Conservation (phyloP, 176 grass and related monocot species). For the Miscanthus lutarioriparius region DNA sequence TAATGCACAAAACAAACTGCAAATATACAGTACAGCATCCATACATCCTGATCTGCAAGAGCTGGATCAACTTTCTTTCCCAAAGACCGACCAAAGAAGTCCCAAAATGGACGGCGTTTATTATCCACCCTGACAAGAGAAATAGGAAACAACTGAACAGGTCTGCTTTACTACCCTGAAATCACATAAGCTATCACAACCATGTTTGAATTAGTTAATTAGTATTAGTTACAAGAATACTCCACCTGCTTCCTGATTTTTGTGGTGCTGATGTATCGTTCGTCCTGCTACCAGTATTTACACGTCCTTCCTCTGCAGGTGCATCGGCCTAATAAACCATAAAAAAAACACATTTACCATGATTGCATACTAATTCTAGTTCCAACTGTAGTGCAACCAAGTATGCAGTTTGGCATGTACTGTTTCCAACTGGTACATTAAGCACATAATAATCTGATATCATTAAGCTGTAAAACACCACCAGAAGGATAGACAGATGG, state of each 20-base stretch:
- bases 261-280: constrained; percentile 33
- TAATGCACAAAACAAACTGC: constrained; percentile 3
- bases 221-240: constrained; percentile 16
- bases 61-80: constrained; percentile 44
- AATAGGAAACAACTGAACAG: constrained; percentile 13
- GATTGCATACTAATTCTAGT: neutral
- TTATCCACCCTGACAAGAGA: constrained; percentile 50
- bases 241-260: constrained; percentile 56
- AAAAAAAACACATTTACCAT: constrained; percentile 32
- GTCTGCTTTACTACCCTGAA: constrained; percentile 19
- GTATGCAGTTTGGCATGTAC: neutral
- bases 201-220: neutral
- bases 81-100: constrained; percentile 46
- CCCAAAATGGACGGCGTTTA: constrained; percentile 64
- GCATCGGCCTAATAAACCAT: constrained; percentile 57
- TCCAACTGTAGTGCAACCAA: neutral
- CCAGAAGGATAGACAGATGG: neutral
- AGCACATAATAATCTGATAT: neutral
- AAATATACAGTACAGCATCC: constrained; percentile 28
- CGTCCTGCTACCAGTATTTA: constrained; percentile 28
- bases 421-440: neutral
- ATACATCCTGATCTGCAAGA: constrained; percentile 61
- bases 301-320: constrained; percentile 52
- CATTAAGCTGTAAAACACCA: constrained; percentile 12
- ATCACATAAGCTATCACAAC: constrained; percentile 32